Base-by-base conservation (phyloP, 805 yeast species). In the Lipomyces sp. region DNA sequence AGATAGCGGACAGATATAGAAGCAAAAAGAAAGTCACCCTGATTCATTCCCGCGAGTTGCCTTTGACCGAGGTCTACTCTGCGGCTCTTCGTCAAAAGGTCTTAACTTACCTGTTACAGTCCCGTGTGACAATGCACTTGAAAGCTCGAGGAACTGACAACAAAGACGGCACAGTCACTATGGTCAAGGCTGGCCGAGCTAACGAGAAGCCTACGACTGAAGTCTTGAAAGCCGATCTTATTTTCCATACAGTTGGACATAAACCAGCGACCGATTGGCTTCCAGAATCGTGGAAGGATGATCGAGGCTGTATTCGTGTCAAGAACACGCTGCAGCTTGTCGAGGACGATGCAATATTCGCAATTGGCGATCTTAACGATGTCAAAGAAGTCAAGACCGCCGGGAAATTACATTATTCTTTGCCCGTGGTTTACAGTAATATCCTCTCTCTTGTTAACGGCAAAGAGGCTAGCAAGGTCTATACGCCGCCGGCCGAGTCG, bases 1-100 rank as follows among this genome's bases (percentile, higher is more conserved):
- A 84, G 64, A 74, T 84, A 58, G 82, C 78, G 58, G 77, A 73
- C 57, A 71, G 73, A 24, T 82, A 75, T 67, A 79, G 80, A 1
- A 32, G 34, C 54, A 51, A 51, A 24, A 80, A 81, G 66, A 73
- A 71, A 10, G 80, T 84, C 10, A 75, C 64, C 8, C 60, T 75
- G 10, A 53, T 67, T 24, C 74, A 69, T 68, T 61, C 71, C 45
- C 71, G 71, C 15, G 29, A 57, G n/a, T 55, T 59, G 18, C 64
- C 65, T 15, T 67, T 73, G 13, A 60, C 73, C 35, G 62, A 62
- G 18, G 33, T 29, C 15, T 53, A 72, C 35, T 59, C 61, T 4
- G 57, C 34, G 15, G 60, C 60, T 29, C 62, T 62, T 11, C 65
- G 73, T 3, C 60, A 59, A 11, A 53, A 60, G 6, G 71, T 71